Base-by-base conservation (phyloP, 2,329 filamentous ascomycete species). In the Fusarium pseudocircinatum region DNA sequence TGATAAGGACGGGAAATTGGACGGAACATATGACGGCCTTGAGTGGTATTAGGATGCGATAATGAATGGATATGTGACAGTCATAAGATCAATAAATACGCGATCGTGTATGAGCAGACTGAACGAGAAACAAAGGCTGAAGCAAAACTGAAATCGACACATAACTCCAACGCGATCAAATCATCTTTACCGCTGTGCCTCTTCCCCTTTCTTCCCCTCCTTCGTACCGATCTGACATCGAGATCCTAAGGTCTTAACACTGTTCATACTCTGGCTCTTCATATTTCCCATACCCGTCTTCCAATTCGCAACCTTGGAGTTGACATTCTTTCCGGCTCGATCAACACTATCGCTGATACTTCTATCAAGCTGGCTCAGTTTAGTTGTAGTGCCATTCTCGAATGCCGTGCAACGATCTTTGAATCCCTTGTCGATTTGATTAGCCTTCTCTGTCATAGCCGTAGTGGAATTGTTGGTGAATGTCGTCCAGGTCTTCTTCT, bases 401-500 rank as follows among this genome's bases (percentile, higher is more conserved):
- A 74, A 60, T 12, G 56, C 61, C 15, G 46, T 43, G 7, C 53
- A 37, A 1, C 71, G 67, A 26, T 73, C 34, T 1, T 56, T 60
- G 16, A 67, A n/a, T 18, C 39, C 57, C 26, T 74, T 56, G 11
- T 65, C 71, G 5, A 72, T 37, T 9, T 60, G 44, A 1, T 18
- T 36, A 12, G 60, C 63, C 18, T 64, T 67, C 0, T 75, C 63
- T 1, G 57, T 30, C n/a, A 75, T 73, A 1, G 62, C 47, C 10
- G 57, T 39, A 22, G 60, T 71, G 1, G 73, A 74, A 22, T 72
- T 42, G 3, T 68, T 60, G 18, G 56, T 36, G 11, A 72, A 63
- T 3, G 44, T 58, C 2, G 52, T 46, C 58, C 69, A 65, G 4
- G 73, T 70, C n/a, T 74, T 74, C 13, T 72, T 75, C 15, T 62